Percentiles rank a stretch among this genome's conserved stretches.
phyloP scores from a whole-genome alignment of 1,139 yeast genomes.

The Suhomyces guaymorum region DNA sequence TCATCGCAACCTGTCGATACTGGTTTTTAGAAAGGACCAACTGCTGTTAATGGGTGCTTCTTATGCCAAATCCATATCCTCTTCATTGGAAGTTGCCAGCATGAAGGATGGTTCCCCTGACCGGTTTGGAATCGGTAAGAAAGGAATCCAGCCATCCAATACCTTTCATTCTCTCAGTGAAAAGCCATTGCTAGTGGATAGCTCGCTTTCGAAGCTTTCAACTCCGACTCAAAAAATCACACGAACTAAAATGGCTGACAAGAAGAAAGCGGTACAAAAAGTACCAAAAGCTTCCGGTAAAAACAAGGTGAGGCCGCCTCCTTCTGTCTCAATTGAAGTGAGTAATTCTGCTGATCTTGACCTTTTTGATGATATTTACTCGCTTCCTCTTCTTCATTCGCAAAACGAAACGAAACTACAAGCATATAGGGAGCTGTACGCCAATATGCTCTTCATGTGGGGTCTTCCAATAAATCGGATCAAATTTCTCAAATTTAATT shows the following conservation, averaged over 20 bases:
- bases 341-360: slow-evolving; percentile 59
- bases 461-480: slow-evolving; percentile 75
- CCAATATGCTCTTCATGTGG: slow-evolving; percentile 81
- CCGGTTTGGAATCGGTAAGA: slow-evolving; percentile 15
- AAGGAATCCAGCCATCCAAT: slow-evolving; percentile 11
- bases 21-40: slow-evolving; percentile 24
- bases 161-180: slow-evolving; percentile 3
- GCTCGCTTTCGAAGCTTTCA: slow-evolving; percentile 4
- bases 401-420: slow-evolving; percentile 47
- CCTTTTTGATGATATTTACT: slow-evolving; percentile 48
- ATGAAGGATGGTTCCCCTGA: slow-evolving; percentile 33
- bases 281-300: slow-evolving; percentile 12
- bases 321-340: slow-evolving; percentile 54
- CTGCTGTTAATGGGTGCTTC: slow-evolving; percentile 11
- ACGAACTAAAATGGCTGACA: slow-evolving; percentile 1
- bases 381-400: slow-evolving; percentile 48
- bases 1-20: slow-evolving; percentile 23
- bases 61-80: slow-evolving; percentile 25
- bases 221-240: slow-evolving; percentile 5
- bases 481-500: slow-evolving; percentile 75
- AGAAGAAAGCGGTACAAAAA: slow-evolving; percentile 4
- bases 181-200: slow-evolving; percentile 2
- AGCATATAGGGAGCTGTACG: slow-evolving; percentile 68
- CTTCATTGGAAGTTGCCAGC: slow-evolving; percentile 32
- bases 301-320: slow-evolving; percentile 27